These are phyloP conservation scores for Auxenochlorella pyrenoidosa DNA, from an alignment of 139 green algal genomes.

Conservation along the genomic window DNA sequence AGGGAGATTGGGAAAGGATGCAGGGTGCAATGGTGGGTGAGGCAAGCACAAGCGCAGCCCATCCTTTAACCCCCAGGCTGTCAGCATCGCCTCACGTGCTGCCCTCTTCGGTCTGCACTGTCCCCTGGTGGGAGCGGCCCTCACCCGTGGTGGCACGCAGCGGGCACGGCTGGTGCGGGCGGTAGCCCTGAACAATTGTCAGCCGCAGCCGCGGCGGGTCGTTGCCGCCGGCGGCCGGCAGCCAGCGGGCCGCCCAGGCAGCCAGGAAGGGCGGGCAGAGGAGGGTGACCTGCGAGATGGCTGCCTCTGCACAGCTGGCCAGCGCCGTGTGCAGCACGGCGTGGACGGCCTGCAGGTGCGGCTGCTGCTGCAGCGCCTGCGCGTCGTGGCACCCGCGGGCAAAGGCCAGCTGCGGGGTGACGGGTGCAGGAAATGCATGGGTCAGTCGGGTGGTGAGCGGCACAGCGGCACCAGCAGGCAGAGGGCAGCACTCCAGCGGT, in stretches of 20 bases:
- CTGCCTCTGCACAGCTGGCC: not conserved
- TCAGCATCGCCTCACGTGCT: no score
- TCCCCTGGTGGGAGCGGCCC: no score
- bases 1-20: no score
- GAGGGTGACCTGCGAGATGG: not conserved
- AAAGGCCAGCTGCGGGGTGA: not conserved
- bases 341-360: not conserved
- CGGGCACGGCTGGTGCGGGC: not conserved
- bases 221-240: not conserved
- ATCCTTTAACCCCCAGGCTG: no score
- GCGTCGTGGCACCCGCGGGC: not conserved
- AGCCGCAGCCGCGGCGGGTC: not conserved
- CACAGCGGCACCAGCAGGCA: no score
- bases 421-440: not conserved
- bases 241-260: not conserved
- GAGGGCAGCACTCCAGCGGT: no score
- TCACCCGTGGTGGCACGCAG: not conserved
- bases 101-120: no score
- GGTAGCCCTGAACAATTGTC: not conserved
- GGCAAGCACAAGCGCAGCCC: no score
- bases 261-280: conserved; percentile 21
- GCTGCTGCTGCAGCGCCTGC: not conserved
- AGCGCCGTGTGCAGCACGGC: not conserved
- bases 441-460: not conserved
- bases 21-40: no score